These are phyloP conservation scores for Bolboschoenoplectus hybrid DNA, from an alignment of 202 grass and related monocot genomes.

Conservation along the genomic window DNA sequence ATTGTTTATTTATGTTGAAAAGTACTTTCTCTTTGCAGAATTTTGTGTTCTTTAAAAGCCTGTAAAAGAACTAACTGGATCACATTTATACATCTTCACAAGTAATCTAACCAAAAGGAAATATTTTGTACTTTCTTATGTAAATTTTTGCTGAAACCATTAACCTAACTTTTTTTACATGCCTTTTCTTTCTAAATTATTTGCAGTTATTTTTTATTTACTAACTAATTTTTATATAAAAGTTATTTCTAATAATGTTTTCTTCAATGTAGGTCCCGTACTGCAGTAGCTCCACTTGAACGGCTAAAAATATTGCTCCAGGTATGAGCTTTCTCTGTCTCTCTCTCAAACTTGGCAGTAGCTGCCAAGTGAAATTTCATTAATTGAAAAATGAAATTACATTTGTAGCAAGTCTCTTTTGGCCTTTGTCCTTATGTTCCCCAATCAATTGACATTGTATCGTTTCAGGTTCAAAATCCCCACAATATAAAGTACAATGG, in stretches of 20 bases:
- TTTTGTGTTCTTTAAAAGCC: neutral
- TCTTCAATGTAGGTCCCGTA: slow-evolving; percentile 68
- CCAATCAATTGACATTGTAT: neutral
- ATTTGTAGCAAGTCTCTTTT: neutral
- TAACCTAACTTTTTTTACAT: neutral
- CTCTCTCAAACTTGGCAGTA: neutral
- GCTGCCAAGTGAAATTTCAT: neutral
- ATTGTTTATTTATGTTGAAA: slow-evolving; percentile 14
- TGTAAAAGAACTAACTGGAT: neutral
- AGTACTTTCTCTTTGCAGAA: neutral
- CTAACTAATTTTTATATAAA: neutral
- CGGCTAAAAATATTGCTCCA: slow-evolving; percentile 97
- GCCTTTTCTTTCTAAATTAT: slow-evolving; percentile 3
- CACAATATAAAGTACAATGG: slow-evolving; percentile 99
- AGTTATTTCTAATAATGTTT: slow-evolving; percentile 15
- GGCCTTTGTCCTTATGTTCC: neutral
- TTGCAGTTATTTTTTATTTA: slow-evolving; percentile 3
- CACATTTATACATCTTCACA: neutral
- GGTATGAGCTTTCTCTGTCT: slow-evolving; percentile 32
- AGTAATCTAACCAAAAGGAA: slow-evolving; percentile 1
- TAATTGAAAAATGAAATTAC: neutral
- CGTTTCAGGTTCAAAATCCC: slow-evolving; percentile 90
- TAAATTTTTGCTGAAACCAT: neutral
- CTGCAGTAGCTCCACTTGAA: slow-evolving; percentile 98
- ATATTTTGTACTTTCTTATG: neutral